Evolutionary conservation across 2,329 filamentous ascomycete genomes (phyloP).

Genomic region (Stemphylium vesicarium): DNA sequence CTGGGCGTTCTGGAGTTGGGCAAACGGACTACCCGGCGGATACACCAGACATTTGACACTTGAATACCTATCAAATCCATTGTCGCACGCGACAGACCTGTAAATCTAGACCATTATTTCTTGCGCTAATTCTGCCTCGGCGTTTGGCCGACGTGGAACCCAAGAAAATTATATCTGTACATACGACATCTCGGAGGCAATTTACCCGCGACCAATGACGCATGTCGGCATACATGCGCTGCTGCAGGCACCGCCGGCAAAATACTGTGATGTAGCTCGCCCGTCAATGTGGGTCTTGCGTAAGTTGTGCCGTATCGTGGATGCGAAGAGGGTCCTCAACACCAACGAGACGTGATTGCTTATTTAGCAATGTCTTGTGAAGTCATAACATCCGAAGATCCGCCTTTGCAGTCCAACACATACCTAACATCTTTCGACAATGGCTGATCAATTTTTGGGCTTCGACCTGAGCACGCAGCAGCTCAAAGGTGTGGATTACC

Average conservation of each 20-base stretch:
- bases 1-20: conserved; percentile 34
- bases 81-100: neutral
- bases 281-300: conserved; percentile 25
- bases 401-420: neutral
- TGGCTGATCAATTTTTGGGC: conserved; percentile 74
- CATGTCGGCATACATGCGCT: neutral
- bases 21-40: conserved; percentile 24
- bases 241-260: conserved; percentile 43
- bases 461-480: conserved; percentile 98
- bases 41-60: conserved; percentile 9
- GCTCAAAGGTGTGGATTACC: conserved; percentile 72
- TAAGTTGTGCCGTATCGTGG: conserved; percentile 20
- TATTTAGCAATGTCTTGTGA: conserved; percentile 21
- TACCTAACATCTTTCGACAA: conserved; percentile 23
- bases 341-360: conserved; percentile 22
- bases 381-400: neutral
- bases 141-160: conserved; percentile 7
- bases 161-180: conserved; percentile 3
- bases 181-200: conserved; percentile 4
- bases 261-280: conserved; percentile 30
- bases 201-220: conserved; percentile 37
- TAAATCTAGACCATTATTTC: conserved; percentile 5
- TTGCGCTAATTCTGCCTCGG: conserved; percentile 6
- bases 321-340: conserved; percentile 20
- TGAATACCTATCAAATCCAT: conserved; percentile 6